Percentiles rank a stretch among this genome's conserved stretches.
phyloP scores from a whole-genome alignment of 306 rosid genomes.

The Chamaecrista fasciculata region DNA sequence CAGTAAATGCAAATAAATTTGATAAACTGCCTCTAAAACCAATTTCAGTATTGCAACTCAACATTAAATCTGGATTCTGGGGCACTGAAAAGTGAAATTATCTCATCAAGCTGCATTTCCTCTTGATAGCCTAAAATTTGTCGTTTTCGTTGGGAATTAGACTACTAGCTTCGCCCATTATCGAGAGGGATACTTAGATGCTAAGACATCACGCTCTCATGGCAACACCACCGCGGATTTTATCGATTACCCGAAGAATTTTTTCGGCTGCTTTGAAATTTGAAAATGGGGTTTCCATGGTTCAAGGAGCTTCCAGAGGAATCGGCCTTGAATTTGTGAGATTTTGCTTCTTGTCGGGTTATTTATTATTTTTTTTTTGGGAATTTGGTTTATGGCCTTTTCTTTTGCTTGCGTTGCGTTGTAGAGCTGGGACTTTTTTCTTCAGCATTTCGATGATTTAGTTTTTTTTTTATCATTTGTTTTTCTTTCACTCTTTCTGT shows the following conservation, averaged over 20 bases:
- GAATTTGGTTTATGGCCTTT: neutral
- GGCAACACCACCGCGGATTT: conserved; percentile 32
- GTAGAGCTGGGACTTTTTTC: neutral
- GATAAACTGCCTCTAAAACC: no score
- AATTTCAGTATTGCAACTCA: no score
- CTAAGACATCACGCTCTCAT: conserved; percentile 19
- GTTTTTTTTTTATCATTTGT: neutral
- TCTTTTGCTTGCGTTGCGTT: neutral
- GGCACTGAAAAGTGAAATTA: no score
- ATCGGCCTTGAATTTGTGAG: conserved; percentile 57
- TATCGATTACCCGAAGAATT: conserved; percentile 31
- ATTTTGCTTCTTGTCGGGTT: neutral
- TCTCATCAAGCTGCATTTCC: no score
- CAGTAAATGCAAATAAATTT: no score
- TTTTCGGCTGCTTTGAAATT: conserved; percentile 29
- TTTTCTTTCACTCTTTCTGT: no score
- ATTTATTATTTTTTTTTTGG: neutral
- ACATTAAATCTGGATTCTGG: no score
- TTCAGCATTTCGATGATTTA: neutral
- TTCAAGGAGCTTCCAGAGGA: conserved; percentile 68
- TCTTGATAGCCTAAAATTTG: no score
- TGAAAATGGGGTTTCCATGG: conserved; percentile 43
- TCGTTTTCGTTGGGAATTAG: neutral
- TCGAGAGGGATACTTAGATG: conserved; percentile 3
- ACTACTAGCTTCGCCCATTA: no score